A percentile compares a stretch with the other conserved stretches of the same genome.
phyloP scores from a whole-genome alignment of 169 alveolate genomes.

The Plasmodium cynomolgi region DNA sequence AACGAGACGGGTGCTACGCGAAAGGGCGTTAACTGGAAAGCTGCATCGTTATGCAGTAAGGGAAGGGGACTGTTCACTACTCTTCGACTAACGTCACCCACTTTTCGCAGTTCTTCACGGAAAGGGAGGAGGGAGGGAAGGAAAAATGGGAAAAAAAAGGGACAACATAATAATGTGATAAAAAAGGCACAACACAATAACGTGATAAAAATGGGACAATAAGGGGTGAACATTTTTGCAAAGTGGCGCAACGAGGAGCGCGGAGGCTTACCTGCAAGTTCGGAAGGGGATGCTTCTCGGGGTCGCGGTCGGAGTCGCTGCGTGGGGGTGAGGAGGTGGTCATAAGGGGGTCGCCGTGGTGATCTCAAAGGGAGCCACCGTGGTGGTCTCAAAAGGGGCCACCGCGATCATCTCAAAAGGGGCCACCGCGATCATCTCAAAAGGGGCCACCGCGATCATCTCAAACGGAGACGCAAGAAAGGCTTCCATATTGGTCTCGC shows the following conservation, averaged over 20 bases:
- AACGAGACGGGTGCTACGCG: too few relatives aligned
- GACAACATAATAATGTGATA: too few relatives aligned
- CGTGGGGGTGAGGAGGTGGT: background rate
- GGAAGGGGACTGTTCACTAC: background rate
- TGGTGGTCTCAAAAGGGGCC: background rate
- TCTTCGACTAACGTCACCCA: conserved; percentile 63
- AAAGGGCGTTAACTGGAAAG: background rate
- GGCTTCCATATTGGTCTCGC: too few relatives aligned
- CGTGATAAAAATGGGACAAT: background rate
- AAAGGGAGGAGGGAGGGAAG: background rate
- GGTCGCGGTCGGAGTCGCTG: conserved; percentile 38
- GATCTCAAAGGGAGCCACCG: too few relatives aligned
- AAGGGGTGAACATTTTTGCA: background rate
- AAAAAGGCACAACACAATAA: background rate
- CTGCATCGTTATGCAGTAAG: background rate
- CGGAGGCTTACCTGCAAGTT: conserved; percentile 32
- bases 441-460: background rate
- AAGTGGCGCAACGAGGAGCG: background rate
- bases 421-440: too few relatives aligned
- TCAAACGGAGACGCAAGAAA: too few relatives aligned
- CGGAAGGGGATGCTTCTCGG: conserved; percentile 49
- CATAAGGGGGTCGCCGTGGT: background rate
- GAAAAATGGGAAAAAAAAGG: background rate
- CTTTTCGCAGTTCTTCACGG: conserved; percentile 44
- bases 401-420: too few relatives aligned